Base-by-base conservation (phyloP, 2,329 filamentous ascomycete genomes). In the Colletotrichum sp. region DNA sequence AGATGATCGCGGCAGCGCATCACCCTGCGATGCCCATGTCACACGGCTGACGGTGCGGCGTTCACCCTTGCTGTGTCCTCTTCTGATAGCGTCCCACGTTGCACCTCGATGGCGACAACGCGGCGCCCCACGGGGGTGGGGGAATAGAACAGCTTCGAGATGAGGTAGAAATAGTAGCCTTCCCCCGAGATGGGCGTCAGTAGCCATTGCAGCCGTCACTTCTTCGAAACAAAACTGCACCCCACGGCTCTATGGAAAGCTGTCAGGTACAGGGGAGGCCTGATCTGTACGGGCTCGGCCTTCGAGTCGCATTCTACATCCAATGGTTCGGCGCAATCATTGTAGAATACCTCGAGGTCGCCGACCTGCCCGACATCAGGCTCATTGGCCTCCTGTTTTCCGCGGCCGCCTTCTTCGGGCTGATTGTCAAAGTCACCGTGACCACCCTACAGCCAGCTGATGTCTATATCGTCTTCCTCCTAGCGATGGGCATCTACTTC, bases 311-410 rank as follows among this genome's bases (percentile, higher is more conserved):
- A 12, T 83, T 85, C 70, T 85, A 85, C 72, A 68, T 82, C 26
- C 83, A 85, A 75, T 86, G 85, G 85, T 80, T 85, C 52, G 82
- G 81, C 10, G 79, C 81, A 28, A 76, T 84, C 16, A n/a, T 83
- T 2, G 78, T 84, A 15, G 80, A 84, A 68, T 83, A 81, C 66
- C 71, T 83, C 32, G 82, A 82, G 49, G 80, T 81, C 49, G 65
- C 80, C 6, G 76, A 81, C 26, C 77, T 83, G 2, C 52, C 79
- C 8, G 80, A 81, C 62, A 76, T 85, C 24, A 83, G 83, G 4
- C 78, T 83, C 18, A 71, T 85, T 18, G 79, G 84, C n/a, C 74
- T 84, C 8, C 79, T 83, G 36, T 79, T 84, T 8, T 84, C 84
- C 7, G 80, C 73, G 6, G 72, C 78, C 6, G 64, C 74, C 59